Evolutionary conservation across 2,329 filamentous ascomycete species (phyloP), one percentile per base, ranked within the genome.

Genomic region (Cordyceps fumosorosea): DNA sequence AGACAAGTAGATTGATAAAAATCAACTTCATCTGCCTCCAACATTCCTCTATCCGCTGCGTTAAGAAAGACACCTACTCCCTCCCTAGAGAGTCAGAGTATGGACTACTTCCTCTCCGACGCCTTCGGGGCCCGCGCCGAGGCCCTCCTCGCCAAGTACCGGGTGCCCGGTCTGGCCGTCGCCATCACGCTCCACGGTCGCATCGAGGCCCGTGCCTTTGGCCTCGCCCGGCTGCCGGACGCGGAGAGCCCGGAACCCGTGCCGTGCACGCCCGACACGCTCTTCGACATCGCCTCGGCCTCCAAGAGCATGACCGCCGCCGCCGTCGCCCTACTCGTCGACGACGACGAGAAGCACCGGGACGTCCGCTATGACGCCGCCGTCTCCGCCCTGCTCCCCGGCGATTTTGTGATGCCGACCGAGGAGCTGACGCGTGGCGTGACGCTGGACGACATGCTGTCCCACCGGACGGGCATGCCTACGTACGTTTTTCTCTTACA

Each of bases 221-320:
- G 70, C 32, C 44, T 59, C 16, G 66, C 67, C 7, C 64, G 62
- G 3, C 54, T 71, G 0, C 11, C 34, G 1, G 65, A 68, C 5
- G 65, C 67, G 3, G 40, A 44, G 16, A n/a, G n/a, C 16, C 18
- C 40, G 16, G 40, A 44, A 5, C 14, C 18, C 12, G 16, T 44
- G 50, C 45, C 55, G 10, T 68, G 66, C 42, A 71, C 69, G 0
- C 42, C 69, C 0, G 67, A 71, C 26, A 70, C 69, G 34, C 63
- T 71, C 7, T 70, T 71, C 34, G 68, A 71, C 52, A 65, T 71
- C 56, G 70, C 67, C 5, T 71, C 70, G 0, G 63, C 65, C 6
- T 66, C 69, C 22, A 71, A 71, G 50, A 70, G 67, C 3, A 64
- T 71, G 50, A 71, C 69, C 1, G 70, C 68, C 1, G 69, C 67